phyloP scores from a whole-genome alignment of 1,284 basidiomycete genomes.

The Pisolithus thermaeus region DNA sequence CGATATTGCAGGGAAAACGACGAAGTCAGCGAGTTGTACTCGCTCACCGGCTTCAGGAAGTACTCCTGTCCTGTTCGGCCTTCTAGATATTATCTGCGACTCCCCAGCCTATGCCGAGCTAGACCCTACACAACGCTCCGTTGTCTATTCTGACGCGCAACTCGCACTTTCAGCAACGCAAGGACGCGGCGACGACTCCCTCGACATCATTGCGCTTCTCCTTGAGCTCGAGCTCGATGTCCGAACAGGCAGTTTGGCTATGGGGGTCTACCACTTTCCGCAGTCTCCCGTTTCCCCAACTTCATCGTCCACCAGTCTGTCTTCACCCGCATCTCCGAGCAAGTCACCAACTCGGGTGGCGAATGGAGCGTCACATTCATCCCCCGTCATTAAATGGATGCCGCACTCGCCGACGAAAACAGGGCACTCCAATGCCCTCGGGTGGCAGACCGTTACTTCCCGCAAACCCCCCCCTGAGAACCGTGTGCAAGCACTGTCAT shows the following conservation, averaged over 20 bases:
- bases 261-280: slow-evolving; percentile 51
- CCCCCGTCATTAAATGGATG: slow-evolving; percentile 24
- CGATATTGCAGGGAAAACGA: slow-evolving; percentile 28
- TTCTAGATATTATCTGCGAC: slow-evolving; percentile 55
- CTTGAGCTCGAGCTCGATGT: slow-evolving; percentile 56
- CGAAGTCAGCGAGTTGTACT: not conserved
- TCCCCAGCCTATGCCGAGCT: slow-evolving; percentile 41
- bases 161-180: slow-evolving; percentile 49
- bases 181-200: slow-evolving; percentile 48
- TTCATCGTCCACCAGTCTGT: slow-evolving; percentile 5
- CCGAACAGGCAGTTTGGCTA: slow-evolving; percentile 34
- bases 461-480: slow-evolving; percentile 29
- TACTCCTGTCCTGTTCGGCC: slow-evolving; percentile 37
- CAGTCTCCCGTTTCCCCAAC: slow-evolving; percentile 16
- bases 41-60: slow-evolving; percentile 26
- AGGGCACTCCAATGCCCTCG: slow-evolving; percentile 28
- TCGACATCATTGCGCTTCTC: slow-evolving; percentile 59
- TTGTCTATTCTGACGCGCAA: slow-evolving; percentile 47
- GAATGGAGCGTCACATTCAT: slow-evolving; percentile 20
- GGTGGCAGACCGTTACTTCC: slow-evolving; percentile 55
- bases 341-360: slow-evolving; percentile 9
- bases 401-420: slow-evolving; percentile 8
- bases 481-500: slow-evolving; percentile 34
- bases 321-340: slow-evolving; percentile 3
- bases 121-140: slow-evolving; percentile 40